Base-by-base conservation (phyloP, 371 early-diverging fungal genomes). In the Mucor mucedo region DNA sequence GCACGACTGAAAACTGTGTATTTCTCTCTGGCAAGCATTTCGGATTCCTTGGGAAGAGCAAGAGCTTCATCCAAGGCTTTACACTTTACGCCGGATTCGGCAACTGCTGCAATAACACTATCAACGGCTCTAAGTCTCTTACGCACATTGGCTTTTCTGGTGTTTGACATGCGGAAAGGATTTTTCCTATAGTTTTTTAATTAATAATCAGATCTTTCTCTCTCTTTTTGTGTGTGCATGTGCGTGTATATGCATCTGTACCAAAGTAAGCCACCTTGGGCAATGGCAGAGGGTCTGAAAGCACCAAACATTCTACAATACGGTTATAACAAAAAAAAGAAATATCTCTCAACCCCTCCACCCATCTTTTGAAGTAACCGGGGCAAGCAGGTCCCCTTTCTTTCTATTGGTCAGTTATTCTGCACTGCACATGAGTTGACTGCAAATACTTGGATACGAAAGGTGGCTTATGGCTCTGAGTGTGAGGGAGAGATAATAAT, bases 81-180 rank as follows among this genome's bases (percentile, higher is more conserved):
- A 72, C 94, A 91, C 47, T 89, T 69, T n/a, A 96, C 93, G 21
- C 97, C 97, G 0, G 97, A 95, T 33, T 87, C 84, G 3, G 85
- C 76, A 28, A 98, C 81, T 11, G 89, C 86, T 52, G 91, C 89
- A 56, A 98, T 87, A 28, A 97, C 95, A 47, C 87, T 81, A 77
- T 98, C 98, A 0, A 95, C 97, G 5, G 89, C 93, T 66, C 86
- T 88, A 65, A 98, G 85, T 53, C 98, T 86, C 87, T 93, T 92
- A 63, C 97, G 90, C 50, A 95, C 93, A 68, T 96, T 95, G 68
- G 93, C 94, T 76, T 98, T 98, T 68, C 96, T 93, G 11, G 93
- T 93, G 54, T 85, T 84, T 66, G 93, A 95, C 89, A 98, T 86
- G 62, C 93, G 88, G 76, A 86, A 91, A 54, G 93, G 91, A 52